Conservation (phyloP, 805 yeast genomes). For the Candida patagonica region DNA sequence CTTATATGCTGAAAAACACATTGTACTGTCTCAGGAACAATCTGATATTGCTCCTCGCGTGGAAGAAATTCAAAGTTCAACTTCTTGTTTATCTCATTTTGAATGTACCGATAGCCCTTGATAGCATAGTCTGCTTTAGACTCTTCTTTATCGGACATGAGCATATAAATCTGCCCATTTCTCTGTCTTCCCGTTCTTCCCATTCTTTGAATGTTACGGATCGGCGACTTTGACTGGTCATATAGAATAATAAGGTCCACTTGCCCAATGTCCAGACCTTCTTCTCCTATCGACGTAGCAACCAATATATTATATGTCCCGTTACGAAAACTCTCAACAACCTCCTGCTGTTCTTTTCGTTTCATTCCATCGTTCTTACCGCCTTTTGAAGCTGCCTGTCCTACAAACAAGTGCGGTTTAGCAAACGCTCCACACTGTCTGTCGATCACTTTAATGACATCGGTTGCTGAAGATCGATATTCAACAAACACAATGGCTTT, state of each 20-base stretch:
- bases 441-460: constrained; percentile 55
- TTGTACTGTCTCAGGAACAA: not conserved
- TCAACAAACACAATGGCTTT: constrained; percentile 86
- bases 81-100: constrained; percentile 43
- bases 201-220: constrained; percentile 89
- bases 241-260: constrained; percentile 89
- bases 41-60: constrained; percentile 44
- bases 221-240: constrained; percentile 90
- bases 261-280: constrained; percentile 96
- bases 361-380: constrained; percentile 43
- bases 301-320: constrained; percentile 75
- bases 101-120: constrained; percentile 74
- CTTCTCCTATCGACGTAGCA: constrained; percentile 97
- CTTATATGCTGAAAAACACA: constrained; percentile 47
- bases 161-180: constrained; percentile 69
- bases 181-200: constrained; percentile 97
- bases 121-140: constrained; percentile 73
- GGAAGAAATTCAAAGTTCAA: constrained; percentile 31
- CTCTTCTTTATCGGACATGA: constrained; percentile 72
- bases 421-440: constrained; percentile 27
- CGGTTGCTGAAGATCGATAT: constrained; percentile 81
- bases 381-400: constrained; percentile 42
- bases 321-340: constrained; percentile 60
- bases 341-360: constrained; percentile 76
- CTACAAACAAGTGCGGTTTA: constrained; percentile 82